Evolutionary conservation across 2,329 filamentous ascomycete species (phyloP).

Genomic region (Fusarium dimerum): DNA sequence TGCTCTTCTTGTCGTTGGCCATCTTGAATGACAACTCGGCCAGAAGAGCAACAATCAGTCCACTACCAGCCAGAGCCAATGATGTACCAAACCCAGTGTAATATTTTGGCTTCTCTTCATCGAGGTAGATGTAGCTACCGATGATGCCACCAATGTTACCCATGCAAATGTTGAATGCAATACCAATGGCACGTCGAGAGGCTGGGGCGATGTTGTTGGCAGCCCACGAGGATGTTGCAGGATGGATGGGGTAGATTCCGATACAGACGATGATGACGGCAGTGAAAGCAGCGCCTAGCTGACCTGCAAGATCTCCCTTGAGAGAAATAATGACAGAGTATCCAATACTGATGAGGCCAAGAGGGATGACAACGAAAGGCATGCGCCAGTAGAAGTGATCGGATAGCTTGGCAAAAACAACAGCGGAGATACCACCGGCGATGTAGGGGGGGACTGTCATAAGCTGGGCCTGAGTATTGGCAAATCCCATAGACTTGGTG

Average conservation of each 20-base stretch:
- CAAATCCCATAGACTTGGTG: slow-evolving; percentile 40
- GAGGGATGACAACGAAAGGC: slow-evolving; percentile 63
- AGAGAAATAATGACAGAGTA: slow-evolving; percentile 62
- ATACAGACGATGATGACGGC: slow-evolving; percentile 67
- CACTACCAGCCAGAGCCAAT: slow-evolving; percentile 32
- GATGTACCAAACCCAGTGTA: slow-evolving; percentile 36
- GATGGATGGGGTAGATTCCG: slow-evolving; percentile 69
- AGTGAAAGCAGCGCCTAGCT: slow-evolving; percentile 59
- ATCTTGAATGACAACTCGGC: slow-evolving; percentile 32
- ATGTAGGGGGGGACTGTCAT: slow-evolving; percentile 60
- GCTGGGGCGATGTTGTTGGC: slow-evolving; percentile 47
- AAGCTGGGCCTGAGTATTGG: slow-evolving; percentile 29
- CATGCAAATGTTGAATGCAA: slow-evolving; percentile 33
- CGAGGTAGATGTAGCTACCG: slow-evolving; percentile 41
- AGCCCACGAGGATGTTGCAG: slow-evolving; percentile 50
- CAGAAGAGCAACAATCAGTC: slow-evolving; percentile 31
- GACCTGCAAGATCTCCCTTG: slow-evolving; percentile 41
- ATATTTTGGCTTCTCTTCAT: slow-evolving; percentile 36
- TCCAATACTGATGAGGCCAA: slow-evolving; percentile 61
- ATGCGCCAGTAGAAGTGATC: slow-evolving; percentile 67
- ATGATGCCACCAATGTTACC: slow-evolving; percentile 44
- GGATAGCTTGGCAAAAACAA: slow-evolving; percentile 63
- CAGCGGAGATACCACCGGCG: slow-evolving; percentile 61
- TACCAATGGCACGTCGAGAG: slow-evolving; percentile 37
- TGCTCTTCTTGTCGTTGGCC: slow-evolving; percentile 28